Evolutionary conservation across 805 yeast genomes (phyloP), one percentile per base, ranked within the genome.

Genomic region (Millerago galiae): DNA sequence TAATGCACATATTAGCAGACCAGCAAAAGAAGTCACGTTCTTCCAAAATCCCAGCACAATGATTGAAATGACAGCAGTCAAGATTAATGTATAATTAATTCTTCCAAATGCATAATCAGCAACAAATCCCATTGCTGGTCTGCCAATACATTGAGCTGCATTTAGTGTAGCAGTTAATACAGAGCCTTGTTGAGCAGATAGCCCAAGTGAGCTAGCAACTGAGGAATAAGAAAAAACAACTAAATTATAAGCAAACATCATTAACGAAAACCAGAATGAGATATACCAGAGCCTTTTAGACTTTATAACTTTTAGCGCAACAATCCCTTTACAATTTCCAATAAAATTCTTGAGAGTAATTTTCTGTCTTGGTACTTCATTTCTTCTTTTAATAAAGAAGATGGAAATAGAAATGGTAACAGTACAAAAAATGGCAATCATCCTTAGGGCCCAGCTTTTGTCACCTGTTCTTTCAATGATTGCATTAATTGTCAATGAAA

Each of bases 1-100:
- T 3, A 74, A 53, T 1, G 72, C 61, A 47, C 71, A 71, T 8
- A 67, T 62, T 8, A 69, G 45, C 28, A 76, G 49, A 26, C 65
- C 61, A 1, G 60, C 51, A 47, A 66, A 73, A 1, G 71, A 64
- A 38, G 53, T 62, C 2, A 72, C 65, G 32, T 44, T 43, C 8
- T 74, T 55, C 81, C 83, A 77, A 47, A 67, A 76, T 4, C 61
- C 68, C 38, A 72, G 65, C 17, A 66, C 49, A 5, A 72, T 49
- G 0, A 74, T 52, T 0, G 64, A 52, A 25, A 70, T 46, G 2
- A 69, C 29, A 1, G 52, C n/a, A 3, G 72, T 66, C 21, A 65
- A 40, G 3, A 60, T 14, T 14, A 70, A 56, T 4, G 79, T 66
- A 15, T 66, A 56, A 47, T 74, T 75, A 9, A 71, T 50, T 43